Percentiles rank a stretch among this genome's conserved stretches.
These are phyloP conservation scores for Tagetes patula DNA, from an alignment of 129 eudicot species.

Conservation along the genomic window DNA sequence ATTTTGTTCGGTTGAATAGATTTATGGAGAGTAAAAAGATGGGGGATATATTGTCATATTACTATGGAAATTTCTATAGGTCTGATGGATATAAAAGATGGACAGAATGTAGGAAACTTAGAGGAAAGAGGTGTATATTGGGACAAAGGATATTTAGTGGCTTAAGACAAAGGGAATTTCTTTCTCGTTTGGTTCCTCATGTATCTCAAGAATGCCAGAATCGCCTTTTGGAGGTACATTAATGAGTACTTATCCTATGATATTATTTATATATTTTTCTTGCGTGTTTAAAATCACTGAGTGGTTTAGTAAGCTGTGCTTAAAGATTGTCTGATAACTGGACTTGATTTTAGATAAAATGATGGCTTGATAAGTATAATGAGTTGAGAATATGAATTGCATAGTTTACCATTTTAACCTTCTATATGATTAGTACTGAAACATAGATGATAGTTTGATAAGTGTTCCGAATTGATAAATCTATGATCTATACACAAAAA, in stretches of 20 bases:
- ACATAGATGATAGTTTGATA: background rate
- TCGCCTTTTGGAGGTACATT: constrained; percentile 57
- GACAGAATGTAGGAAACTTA: constrained; percentile 54
- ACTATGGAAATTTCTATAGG: constrained; percentile 56
- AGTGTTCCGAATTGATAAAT: background rate
- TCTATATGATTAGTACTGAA: too few species aligned
- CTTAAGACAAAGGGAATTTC: constrained; percentile 58
- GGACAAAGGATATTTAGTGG: constrained; percentile 66
- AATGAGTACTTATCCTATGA: background rate
- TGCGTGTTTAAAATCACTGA: background rate
- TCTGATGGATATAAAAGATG: constrained; percentile 50
- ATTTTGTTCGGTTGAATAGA: constrained; percentile 48
- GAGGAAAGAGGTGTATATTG: constrained; percentile 42
- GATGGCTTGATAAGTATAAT: background rate
- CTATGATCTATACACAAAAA: too few species aligned
- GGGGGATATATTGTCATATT: constrained; percentile 53
- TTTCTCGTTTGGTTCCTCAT: constrained; percentile 46
- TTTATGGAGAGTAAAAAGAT: constrained; percentile 57
- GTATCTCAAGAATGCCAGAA: constrained; percentile 47
- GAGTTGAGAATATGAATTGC: too few species aligned
- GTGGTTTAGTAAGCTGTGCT: too few species aligned
- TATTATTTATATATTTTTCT: background rate
- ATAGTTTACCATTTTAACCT: too few species aligned
- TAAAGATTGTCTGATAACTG: too few species aligned
- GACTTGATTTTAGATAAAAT: background rate